phyloP scores from a whole-genome alignment of 2,329 filamentous ascomycete species.

The Aureobasidium sp. region DNA sequence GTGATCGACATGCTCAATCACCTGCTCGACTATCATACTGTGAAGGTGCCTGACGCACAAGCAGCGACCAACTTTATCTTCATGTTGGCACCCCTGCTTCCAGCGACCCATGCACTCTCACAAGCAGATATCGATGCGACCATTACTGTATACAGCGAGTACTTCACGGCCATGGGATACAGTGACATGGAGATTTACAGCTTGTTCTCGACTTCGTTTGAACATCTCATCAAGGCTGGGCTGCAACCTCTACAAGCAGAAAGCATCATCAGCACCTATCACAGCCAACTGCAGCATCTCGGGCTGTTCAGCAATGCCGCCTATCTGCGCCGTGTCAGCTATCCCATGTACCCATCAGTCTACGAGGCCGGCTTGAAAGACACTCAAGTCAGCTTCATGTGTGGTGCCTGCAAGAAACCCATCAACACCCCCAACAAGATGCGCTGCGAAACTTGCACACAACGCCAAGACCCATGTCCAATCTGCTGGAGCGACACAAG shows the following conservation, averaged over 20 bases:
- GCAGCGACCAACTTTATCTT: slow-evolving; percentile 41
- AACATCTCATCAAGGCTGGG: slow-evolving; percentile 36
- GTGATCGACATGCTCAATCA: slow-evolving; percentile 37
- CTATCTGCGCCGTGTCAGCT: slow-evolving; percentile 49
- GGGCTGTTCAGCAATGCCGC: slow-evolving; percentile 47
- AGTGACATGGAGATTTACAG: slow-evolving; percentile 34
- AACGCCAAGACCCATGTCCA: slow-evolving; percentile 36
- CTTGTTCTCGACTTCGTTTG: slow-evolving; percentile 35
- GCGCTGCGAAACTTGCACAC: slow-evolving; percentile 45
- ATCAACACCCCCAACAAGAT: slow-evolving; percentile 48
- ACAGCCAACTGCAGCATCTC: slow-evolving; percentile 46
- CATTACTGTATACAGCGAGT: slow-evolving; percentile 34
- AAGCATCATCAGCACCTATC: slow-evolving; percentile 50
- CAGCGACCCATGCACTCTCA: slow-evolving; percentile 33
- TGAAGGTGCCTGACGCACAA: slow-evolving; percentile 38
- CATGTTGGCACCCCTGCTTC: slow-evolving; percentile 40
- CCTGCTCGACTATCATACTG: slow-evolving; percentile 37
- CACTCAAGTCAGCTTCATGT: slow-evolving; percentile 48
- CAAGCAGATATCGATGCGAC: slow-evolving; percentile 28
- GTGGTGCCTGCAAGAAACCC: slow-evolving; percentile 50
- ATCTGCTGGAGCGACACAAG: slow-evolving; percentile 40
- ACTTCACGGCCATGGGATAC: slow-evolving; percentile 32
- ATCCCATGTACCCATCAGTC: slow-evolving; percentile 49
- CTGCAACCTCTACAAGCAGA: slow-evolving; percentile 48
- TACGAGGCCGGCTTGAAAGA: slow-evolving; percentile 52